A percentile compares a stretch with the other conserved stretches of the same genome.
Evolutionary conservation across 2,329 filamentous ascomycete species (phyloP).

Genomic region (Botryotinia globosa): DNA sequence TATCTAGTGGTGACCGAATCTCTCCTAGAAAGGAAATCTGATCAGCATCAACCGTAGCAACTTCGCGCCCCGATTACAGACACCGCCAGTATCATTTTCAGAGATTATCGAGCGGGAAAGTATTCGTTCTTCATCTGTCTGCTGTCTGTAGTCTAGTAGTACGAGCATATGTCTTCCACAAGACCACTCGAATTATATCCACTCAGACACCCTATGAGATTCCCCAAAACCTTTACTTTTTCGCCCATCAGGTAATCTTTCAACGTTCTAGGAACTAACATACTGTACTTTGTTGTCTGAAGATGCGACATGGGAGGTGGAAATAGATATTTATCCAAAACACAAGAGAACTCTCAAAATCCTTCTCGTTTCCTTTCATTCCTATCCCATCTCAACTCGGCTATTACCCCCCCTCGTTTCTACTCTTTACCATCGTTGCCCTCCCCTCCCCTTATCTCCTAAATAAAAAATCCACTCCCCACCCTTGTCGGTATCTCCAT

Average conservation of each 20-base stretch:
- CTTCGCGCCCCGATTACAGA: too few species aligned
- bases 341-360: not conserved
- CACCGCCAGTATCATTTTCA: too few species aligned
- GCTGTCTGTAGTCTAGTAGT: not conserved
- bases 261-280: not conserved
- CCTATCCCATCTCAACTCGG: not conserved
- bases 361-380: not conserved
- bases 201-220: not conserved
- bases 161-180: not conserved
- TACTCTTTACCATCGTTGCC: too few species aligned
- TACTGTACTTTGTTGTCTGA: not conserved
- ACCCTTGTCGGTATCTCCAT: too few species aligned
- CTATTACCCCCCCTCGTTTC: not conserved
- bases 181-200: not conserved
- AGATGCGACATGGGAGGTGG: not conserved
- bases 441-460: too few species aligned
- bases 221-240: not conserved
- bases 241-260: not conserved
- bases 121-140: not conserved
- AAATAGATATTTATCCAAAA: not conserved
- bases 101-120: too few species aligned
- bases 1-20: too few species aligned
- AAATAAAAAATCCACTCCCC: too few species aligned
- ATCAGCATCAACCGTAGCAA: too few species aligned
- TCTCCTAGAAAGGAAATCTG: too few species aligned